Percentiles rank a stretch among this genome's conserved stretches.
phyloP scores from a whole-genome alignment of 306 rosid species.

The Potentilla sterilis region DNA sequence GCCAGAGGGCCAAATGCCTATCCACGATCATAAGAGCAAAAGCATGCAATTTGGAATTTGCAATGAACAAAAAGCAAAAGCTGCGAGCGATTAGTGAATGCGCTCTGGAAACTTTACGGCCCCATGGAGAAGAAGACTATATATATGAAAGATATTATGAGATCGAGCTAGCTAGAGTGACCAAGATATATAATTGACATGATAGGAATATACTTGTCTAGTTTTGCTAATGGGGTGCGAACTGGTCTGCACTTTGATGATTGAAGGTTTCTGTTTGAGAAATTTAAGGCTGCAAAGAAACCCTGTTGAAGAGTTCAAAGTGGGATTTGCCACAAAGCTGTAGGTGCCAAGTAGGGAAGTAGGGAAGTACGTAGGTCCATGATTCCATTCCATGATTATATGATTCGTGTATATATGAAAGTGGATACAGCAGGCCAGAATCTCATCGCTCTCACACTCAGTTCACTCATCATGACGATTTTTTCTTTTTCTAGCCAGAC shows the following conservation, averaged over 20 bases:
- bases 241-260: not conserved
- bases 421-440: conserved; percentile 10
- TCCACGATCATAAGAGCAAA: not conserved
- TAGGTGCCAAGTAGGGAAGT: not conserved
- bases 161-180: not conserved
- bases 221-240: conserved; percentile 3
- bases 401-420: not conserved
- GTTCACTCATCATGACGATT: conserved; percentile 4
- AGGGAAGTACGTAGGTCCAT: conserved; percentile 8
- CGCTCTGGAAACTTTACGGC: not conserved
- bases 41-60: not conserved
- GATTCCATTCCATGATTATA: conserved; percentile 11
- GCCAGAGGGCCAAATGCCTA: too few species aligned
- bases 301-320: conserved; percentile 5
- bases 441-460: not conserved
- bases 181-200: conserved; percentile 1
- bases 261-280: not conserved
- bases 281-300: not conserved
- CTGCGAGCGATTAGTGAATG: not conserved
- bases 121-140: not conserved
- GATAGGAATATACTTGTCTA: not conserved
- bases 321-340: conserved; percentile 5
- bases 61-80: conserved; percentile 11
- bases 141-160: conserved; percentile 6
- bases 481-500: not conserved